Conservation (phyloP, 1,139 yeast genomes). For the Kodamaea sp. region DNA sequence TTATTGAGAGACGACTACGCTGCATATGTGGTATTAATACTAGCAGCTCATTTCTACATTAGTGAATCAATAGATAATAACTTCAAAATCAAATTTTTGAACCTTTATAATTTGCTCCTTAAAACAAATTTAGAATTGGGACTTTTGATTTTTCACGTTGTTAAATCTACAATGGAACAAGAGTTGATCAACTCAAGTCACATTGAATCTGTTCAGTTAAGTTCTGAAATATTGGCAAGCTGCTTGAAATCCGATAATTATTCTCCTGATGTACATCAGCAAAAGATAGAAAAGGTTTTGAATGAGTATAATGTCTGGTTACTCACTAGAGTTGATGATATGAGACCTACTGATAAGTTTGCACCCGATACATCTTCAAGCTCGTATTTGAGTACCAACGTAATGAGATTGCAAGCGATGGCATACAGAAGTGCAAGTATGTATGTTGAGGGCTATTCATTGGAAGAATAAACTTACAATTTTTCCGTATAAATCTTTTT, state of each 20-base stretch:
- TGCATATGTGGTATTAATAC: conserved; percentile 46
- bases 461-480: conserved; percentile 27
- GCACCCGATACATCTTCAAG: conserved; percentile 9
- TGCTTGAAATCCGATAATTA: conserved; percentile 17
- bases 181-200: conserved; percentile 31
- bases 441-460: conserved; percentile 33
- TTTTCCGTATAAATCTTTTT: too few relatives aligned
- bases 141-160: conserved; percentile 44
- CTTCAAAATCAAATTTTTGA: conserved; percentile 51
- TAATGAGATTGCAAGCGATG: conserved; percentile 32
- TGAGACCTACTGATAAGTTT: conserved; percentile 8
- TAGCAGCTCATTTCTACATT: conserved; percentile 52
- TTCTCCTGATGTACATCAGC: too few relatives aligned
- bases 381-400: conserved; percentile 14
- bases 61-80: conserved; percentile 42
- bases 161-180: conserved; percentile 39
- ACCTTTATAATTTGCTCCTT: conserved; percentile 44
- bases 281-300: conserved; percentile 8
- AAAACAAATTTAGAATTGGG: conserved; percentile 32
- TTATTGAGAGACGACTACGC: conserved; percentile 38
- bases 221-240: conserved; percentile 26
- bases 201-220: conserved; percentile 25
- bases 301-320: conserved; percentile 12
- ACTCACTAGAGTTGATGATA: conserved; percentile 14
- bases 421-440: conserved; percentile 38